phyloP scores from a whole-genome alignment of 23 red algal genomes.

The Gracilaria domingensis region DNA sequence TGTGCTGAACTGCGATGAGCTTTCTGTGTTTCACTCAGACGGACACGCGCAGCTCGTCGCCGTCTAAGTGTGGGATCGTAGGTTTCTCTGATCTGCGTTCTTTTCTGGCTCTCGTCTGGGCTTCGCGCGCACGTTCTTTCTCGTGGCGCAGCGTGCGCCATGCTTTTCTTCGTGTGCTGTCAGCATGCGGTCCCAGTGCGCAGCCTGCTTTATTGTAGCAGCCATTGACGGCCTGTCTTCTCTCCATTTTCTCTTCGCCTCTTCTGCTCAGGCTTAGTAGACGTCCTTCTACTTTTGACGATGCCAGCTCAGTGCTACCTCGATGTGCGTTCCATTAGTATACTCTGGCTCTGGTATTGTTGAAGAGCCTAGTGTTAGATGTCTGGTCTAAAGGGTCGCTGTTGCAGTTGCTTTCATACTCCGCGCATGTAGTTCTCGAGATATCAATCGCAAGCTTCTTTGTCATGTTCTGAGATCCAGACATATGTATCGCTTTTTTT shows the following conservation, averaged over 20 bases:
- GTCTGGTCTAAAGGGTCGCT: constrained; percentile 70
- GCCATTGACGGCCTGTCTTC: constrained; percentile 47
- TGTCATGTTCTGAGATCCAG: constrained; percentile 55
- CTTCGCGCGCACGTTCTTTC: constrained; percentile 29
- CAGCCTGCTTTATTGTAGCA: constrained; percentile 45
- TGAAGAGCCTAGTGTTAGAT: constrained; percentile 52
- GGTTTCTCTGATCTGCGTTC: not conserved
- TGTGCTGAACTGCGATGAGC: constrained; percentile 6
- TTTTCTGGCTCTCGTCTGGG: constrained; percentile 43
- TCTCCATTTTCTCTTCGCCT: constrained; percentile 20
- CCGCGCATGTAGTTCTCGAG: constrained; percentile 91
- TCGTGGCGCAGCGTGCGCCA: constrained; percentile 28
- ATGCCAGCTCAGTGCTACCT: no score
- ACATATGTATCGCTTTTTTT: constrained; percentile 29
- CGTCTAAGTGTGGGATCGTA: not conserved
- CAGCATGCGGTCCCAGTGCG: constrained; percentile 16
- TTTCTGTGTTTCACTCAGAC: constrained; percentile 26
- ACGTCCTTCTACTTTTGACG: constrained; percentile 42
- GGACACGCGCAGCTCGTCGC: constrained; percentile 14
- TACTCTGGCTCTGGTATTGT: not conserved
- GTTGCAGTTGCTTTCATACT: constrained; percentile 83
- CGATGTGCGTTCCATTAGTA: not conserved
- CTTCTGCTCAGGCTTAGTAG: constrained; percentile 14
- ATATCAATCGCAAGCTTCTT: constrained; percentile 72
- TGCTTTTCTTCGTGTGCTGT: constrained; percentile 18